Conservation (phyloP, 768 basidiomycete genomes). For the Russula compacta region DNA sequence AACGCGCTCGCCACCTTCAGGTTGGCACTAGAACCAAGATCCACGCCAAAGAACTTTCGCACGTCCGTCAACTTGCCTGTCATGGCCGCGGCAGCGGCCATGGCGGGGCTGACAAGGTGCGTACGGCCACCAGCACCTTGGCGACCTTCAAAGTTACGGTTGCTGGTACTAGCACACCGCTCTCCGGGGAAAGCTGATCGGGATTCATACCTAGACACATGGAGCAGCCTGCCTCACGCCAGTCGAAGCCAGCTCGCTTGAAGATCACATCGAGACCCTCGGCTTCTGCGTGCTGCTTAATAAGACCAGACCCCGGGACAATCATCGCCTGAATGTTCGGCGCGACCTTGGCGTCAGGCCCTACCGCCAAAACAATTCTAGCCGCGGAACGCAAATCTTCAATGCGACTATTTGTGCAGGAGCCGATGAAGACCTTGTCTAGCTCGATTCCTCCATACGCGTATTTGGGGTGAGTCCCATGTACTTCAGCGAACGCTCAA, state of each 20-base stretch:
- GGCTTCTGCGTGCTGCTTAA: constrained; percentile 58
- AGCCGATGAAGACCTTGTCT: constrained; percentile 62
- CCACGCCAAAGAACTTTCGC: constrained; percentile 38
- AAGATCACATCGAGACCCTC: constrained; percentile 57
- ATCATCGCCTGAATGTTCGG: constrained; percentile 50
- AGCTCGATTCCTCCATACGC: constrained; percentile 48
- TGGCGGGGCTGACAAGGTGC: constrained; percentile 56
- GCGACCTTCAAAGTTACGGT: constrained; percentile 61
- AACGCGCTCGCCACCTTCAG: constrained; percentile 63
- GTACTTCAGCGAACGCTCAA: constrained; percentile 47
- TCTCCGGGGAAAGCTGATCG: constrained; percentile 50
- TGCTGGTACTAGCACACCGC: constrained; percentile 55
- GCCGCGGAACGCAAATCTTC: constrained; percentile 58
- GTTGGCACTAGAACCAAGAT: constrained; percentile 29
- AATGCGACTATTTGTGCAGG: constrained; percentile 60
- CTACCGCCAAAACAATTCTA: constrained; percentile 42
- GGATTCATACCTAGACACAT: constrained; percentile 71
- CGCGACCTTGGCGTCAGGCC: constrained; percentile 43
- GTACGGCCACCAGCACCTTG: constrained; percentile 54
- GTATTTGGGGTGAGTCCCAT: constrained; percentile 51
- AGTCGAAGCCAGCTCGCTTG: constrained; percentile 58
- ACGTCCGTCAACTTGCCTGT: constrained; percentile 52
- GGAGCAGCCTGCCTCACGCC: constrained; percentile 62
- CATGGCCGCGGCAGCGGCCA: constrained; percentile 59
- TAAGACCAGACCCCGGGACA: constrained; percentile 57